Evolutionary conservation across 23 red algal genomes (phyloP).

Genomic region (Gracilaria vermiculophylla): DNA sequence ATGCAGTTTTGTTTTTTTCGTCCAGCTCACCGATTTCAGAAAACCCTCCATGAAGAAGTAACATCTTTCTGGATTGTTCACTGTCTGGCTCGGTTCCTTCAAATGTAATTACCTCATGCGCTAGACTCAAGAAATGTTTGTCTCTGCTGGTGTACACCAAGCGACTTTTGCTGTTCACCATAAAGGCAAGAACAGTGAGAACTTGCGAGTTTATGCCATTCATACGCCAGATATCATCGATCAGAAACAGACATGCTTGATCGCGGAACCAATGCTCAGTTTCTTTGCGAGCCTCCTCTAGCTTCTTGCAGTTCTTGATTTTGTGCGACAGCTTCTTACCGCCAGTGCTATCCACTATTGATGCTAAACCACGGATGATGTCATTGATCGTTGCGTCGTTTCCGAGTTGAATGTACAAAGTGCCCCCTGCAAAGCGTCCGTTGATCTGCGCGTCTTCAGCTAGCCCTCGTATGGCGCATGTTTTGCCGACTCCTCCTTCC

Average conservation of each 20-base stretch:
- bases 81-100: too few relatives aligned
- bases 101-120: too few relatives aligned
- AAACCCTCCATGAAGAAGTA: too few relatives aligned
- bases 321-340: neutral
- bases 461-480: neutral
- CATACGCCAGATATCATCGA: conserved; percentile 1
- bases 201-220: neutral
- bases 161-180: too few relatives aligned
- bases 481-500: conserved; percentile 2
- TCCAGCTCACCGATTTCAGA: too few relatives aligned
- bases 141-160: too few relatives aligned
- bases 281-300: neutral
- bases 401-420: neutral
- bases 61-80: too few relatives aligned
- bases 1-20: too few relatives aligned
- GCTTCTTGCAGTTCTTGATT: neutral
- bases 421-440: neutral
- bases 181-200: too few relatives aligned
- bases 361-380: neutral
- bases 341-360: neutral
- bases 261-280: neutral
- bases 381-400: neutral
- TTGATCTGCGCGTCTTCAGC: neutral
- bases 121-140: too few relatives aligned
- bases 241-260: neutral